Conservation (phyloP, 2,329 filamentous ascomycete genomes). For the Stagonosporopsis cucurbitacearum region DNA sequence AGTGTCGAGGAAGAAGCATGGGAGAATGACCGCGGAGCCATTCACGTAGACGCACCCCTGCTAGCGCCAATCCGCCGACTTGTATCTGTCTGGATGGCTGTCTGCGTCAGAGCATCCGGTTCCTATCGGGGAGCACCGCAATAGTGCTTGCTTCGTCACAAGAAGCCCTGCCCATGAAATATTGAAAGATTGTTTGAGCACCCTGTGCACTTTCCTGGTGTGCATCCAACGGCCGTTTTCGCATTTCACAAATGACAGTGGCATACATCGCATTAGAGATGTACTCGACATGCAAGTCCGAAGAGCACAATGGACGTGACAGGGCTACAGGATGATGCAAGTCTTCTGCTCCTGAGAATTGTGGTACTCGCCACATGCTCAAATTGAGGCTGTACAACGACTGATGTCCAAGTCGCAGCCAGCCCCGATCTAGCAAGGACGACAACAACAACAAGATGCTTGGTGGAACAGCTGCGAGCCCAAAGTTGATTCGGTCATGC, state of each 20-base stretch:
- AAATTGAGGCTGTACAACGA: background rate
- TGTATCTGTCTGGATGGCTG: constrained; percentile 8
- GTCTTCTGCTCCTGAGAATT: background rate
- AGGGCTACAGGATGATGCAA: background rate
- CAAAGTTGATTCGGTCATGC: background rate
- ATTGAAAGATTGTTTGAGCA: background rate
- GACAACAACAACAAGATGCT: background rate
- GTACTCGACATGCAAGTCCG: background rate
- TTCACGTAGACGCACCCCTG: constrained; percentile 23
- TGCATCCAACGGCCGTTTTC: background rate
- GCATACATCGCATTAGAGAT: background rate
- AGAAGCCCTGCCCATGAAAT: background rate
- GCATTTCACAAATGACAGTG: constrained; percentile 1
- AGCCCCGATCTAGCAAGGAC: background rate
- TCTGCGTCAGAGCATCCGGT: background rate
- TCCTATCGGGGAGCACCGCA: constrained; percentile 12
- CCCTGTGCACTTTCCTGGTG: background rate
- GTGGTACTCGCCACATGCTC: background rate
- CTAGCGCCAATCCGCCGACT: constrained; percentile 1
- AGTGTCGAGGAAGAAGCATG: constrained; percentile 33
- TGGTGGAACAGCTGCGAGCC: background rate
- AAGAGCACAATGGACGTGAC: background rate
- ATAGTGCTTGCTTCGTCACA: constrained; percentile 6
- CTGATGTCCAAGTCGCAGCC: background rate
- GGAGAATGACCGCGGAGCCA: constrained; percentile 27